Conservation (phyloP, 805 yeast genomes). For the Hanseniaspora meyeri region DNA sequence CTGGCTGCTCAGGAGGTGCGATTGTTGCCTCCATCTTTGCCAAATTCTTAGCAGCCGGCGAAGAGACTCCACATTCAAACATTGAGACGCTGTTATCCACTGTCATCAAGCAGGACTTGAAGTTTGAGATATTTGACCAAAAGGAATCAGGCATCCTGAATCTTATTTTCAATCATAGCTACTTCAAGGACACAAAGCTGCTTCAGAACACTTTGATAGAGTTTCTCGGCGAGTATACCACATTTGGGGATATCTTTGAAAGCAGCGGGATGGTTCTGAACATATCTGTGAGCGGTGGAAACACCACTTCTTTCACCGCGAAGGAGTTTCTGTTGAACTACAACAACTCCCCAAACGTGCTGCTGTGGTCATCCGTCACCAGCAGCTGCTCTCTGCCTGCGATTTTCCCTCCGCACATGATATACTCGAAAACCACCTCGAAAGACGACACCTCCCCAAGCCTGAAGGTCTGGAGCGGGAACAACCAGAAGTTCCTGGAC, state of each 20-base stretch:
- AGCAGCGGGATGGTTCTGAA: constrained; percentile 88
- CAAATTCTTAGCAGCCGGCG: constrained; percentile 51
- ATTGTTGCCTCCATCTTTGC: constrained; percentile 84
- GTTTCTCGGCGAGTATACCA: constrained; percentile 11
- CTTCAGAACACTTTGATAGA: constrained; percentile 21
- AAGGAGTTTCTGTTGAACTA: constrained; percentile 75
- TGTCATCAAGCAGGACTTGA: constrained; percentile 28
- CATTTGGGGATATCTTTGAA: constrained; percentile 57
- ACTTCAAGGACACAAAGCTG: neutral
- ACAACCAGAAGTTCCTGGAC: constrained; percentile 69
- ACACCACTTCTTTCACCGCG: constrained; percentile 75
- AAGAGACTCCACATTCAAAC: constrained; percentile 37
- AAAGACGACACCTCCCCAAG: constrained; percentile 20
- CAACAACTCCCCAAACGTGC: constrained; percentile 67
- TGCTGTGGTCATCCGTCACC: constrained; percentile 81
- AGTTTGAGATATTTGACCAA: constrained; percentile 28
- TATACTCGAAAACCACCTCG: constrained; percentile 58
- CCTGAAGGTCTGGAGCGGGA: constrained; percentile 62
- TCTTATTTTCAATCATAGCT: constrained; percentile 22
- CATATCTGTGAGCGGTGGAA: constrained; percentile 60
- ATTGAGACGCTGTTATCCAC: constrained; percentile 43
- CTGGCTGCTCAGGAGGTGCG: constrained; percentile 95
- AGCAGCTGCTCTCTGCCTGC: constrained; percentile 93
- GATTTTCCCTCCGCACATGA: constrained; percentile 74
- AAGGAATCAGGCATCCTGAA: constrained; percentile 20